A percentile compares a stretch with the other conserved stretches of the same genome.
Evolutionary conservation across 1,139 yeast species (phyloP).

Genomic region (Kodamaea plutei): DNA sequence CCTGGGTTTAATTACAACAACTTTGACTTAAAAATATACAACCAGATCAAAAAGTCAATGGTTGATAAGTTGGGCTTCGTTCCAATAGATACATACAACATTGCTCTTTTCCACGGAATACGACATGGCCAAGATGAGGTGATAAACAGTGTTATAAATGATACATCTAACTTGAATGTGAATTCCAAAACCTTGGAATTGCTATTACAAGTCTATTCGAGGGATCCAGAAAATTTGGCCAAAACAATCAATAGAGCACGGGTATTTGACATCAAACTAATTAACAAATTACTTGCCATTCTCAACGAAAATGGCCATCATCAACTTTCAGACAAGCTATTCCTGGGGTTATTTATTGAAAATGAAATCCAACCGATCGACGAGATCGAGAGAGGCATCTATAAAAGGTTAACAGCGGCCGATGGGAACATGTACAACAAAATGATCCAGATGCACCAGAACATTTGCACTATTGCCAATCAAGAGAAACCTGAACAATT

Average conservation of each 20-base stretch:
- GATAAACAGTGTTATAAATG: constrained; percentile 1
- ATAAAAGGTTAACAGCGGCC: constrained; percentile 18
- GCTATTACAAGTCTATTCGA: constrained; percentile 6
- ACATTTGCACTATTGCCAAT: constrained; percentile 24
- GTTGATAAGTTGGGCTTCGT: constrained; percentile 6
- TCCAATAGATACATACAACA: constrained; percentile 18
- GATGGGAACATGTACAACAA: constrained; percentile 16
- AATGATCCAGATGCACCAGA: constrained; percentile 18
- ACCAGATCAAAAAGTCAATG: constrained; percentile 12
- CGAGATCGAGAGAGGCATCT: constrained; percentile 11
- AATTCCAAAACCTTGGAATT: constrained; percentile 8
- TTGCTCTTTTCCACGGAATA: constrained; percentile 24
- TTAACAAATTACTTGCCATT: constrained; percentile 17
- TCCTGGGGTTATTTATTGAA: constrained; percentile 5
- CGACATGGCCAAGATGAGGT: constrained; percentile 18
- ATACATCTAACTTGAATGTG: background rate
- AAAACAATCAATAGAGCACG: background rate
- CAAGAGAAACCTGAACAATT: constrained; percentile 4
- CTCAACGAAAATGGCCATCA: constrained; percentile 11
- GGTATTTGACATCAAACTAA: constrained; percentile 10
- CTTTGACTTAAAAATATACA: constrained; percentile 22
- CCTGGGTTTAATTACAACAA: background rate
- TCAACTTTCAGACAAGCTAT: constrained; percentile 11
- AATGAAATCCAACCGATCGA: constrained; percentile 6
- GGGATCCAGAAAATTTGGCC: background rate